Conservation (phyloP, 2,329 filamentous ascomycete species). For the Phyllosticta citrichinensis region DNA sequence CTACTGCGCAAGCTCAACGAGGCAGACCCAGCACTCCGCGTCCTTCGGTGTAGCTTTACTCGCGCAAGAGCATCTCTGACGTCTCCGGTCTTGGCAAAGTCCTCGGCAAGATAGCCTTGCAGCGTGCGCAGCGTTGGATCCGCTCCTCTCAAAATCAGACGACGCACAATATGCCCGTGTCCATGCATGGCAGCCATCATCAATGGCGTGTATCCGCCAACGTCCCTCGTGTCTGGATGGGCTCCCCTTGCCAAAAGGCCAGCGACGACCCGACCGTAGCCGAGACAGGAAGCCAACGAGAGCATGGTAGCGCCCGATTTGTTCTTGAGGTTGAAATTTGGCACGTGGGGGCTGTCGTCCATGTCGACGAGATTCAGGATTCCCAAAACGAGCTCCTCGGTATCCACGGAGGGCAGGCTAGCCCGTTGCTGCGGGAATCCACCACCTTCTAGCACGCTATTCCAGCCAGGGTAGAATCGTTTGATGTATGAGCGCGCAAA, state of each 20-base stretch:
- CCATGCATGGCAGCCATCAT: conserved; percentile 72
- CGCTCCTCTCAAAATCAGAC: conserved; percentile 63
- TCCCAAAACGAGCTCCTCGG: conserved; percentile 60
- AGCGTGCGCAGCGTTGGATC: conserved; percentile 61
- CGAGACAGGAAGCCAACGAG: conserved; percentile 66
- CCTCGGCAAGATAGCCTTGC: conserved; percentile 59
- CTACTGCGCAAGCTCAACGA: conserved; percentile 48
- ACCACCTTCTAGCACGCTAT: not conserved
- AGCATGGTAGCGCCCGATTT: conserved; percentile 70
- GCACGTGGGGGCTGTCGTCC: conserved; percentile 59
- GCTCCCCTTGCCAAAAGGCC: conserved; percentile 70
- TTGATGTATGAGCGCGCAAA: conserved; percentile 11
- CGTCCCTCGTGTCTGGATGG: conserved; percentile 63
- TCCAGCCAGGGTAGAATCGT: not conserved
- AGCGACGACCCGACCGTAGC: conserved; percentile 64
- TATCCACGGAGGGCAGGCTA: conserved; percentile 29
- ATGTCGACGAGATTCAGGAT: conserved; percentile 71
- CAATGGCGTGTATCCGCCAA: conserved; percentile 70
- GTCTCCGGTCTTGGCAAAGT: conserved; percentile 57
- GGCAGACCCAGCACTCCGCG: conserved; percentile 47
- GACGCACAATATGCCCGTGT: conserved; percentile 64
- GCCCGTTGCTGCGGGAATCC: conserved; percentile 12
- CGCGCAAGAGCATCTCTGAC: conserved; percentile 55
- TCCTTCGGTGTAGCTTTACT: conserved; percentile 52
- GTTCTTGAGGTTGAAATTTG: conserved; percentile 55